phyloP scores from a whole-genome alignment of 306 rosid species.

The Hippophae tibetana region DNA sequence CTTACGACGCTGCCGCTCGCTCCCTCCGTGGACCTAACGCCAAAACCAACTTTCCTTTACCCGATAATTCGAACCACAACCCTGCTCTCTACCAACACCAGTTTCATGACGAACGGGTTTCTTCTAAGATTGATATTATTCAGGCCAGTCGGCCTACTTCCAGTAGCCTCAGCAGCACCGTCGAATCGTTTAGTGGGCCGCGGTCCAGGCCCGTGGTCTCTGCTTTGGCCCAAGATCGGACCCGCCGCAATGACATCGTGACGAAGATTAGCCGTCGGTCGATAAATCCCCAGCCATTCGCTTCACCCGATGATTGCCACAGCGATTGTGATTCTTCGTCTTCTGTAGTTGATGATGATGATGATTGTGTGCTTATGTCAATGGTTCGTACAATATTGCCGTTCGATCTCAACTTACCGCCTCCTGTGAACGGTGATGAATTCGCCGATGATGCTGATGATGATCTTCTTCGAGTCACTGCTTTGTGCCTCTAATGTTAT shows the following conservation, averaged over 20 bases:
- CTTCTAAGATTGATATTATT: constrained; percentile 31
- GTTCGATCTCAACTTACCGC: constrained; percentile 80
- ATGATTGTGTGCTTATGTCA: constrained; percentile 51
- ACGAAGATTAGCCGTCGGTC: constrained; percentile 25
- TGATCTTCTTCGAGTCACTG: constrained; percentile 47
- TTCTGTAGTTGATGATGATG: constrained; percentile 60
- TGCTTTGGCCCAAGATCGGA: constrained; percentile 15
- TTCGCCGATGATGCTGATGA: constrained; percentile 30
- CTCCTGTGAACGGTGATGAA: constrained; percentile 32
- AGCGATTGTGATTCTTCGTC: constrained; percentile 93
- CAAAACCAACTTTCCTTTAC: constrained; percentile 57
- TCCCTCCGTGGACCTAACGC: constrained; percentile 75
- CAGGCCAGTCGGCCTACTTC: constrained; percentile 59
- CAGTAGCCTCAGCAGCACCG: constrained; percentile 86
- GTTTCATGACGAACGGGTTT: constrained; percentile 20
- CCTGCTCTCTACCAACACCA: constrained; percentile 19
- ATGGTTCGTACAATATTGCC: constrained; percentile 40
- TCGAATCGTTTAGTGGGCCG: constrained; percentile 79
- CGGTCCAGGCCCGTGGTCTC: constrained; percentile 7
- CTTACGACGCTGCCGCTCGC: constrained; percentile 73
- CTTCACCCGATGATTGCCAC: constrained; percentile 50
- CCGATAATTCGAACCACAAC: constrained; percentile 11
- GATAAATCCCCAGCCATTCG: constrained; percentile 11
- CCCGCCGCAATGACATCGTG: constrained; percentile 8
- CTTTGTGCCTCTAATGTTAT: constrained; percentile 42